Conservation (phyloP, 108 stramenopile genomes). For the Conticribra guillardii region DNA sequence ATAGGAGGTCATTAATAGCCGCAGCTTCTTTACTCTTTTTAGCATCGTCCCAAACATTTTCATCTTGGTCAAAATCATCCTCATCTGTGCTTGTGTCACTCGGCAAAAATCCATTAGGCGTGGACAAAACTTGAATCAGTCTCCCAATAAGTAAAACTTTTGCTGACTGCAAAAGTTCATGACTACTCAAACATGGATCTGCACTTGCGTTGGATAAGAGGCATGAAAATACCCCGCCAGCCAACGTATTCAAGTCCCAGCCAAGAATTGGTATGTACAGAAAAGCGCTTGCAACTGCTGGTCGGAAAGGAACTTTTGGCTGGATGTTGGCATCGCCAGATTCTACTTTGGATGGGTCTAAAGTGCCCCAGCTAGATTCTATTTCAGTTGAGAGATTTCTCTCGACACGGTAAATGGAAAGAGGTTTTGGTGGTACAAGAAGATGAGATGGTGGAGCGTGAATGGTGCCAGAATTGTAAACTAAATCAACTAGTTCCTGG, state of each 20-base stretch:
- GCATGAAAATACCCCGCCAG: constrained; percentile 83
- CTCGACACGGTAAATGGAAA: constrained; percentile 36
- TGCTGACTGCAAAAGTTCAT: constrained; percentile 61
- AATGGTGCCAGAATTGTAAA: too few species aligned
- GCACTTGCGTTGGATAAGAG: constrained; percentile 52
- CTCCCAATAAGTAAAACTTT: constrained; percentile 63
- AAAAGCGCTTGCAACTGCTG: constrained; percentile 77
- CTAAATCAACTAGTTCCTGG: too few species aligned
- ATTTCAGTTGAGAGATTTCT: constrained; percentile 37
- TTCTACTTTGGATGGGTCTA: constrained; percentile 56
- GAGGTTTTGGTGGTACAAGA: constrained; percentile 41
- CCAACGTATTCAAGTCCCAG: constrained; percentile 87
- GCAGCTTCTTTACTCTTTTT: constrained; percentile 50
- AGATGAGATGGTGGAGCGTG: constrained; percentile 17
- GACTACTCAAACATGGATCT: constrained; percentile 36
- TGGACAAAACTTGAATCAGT: constrained; percentile 74
- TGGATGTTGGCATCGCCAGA: constrained; percentile 1
- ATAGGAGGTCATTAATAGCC: constrained; percentile 53
- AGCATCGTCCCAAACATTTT: constrained; percentile 30
- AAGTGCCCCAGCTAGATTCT: constrained; percentile 68
- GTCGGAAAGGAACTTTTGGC: constrained; percentile 65
- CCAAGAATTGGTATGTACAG: constrained; percentile 82
- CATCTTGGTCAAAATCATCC: constrained; percentile 44
- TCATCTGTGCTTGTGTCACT: constrained; percentile 34
- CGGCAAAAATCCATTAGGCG: constrained; percentile 68